These are phyloP conservation scores for Kentomonas sorsogonicus DNA, from an alignment of 208 protist species.

Conservation along the genomic window DNA sequence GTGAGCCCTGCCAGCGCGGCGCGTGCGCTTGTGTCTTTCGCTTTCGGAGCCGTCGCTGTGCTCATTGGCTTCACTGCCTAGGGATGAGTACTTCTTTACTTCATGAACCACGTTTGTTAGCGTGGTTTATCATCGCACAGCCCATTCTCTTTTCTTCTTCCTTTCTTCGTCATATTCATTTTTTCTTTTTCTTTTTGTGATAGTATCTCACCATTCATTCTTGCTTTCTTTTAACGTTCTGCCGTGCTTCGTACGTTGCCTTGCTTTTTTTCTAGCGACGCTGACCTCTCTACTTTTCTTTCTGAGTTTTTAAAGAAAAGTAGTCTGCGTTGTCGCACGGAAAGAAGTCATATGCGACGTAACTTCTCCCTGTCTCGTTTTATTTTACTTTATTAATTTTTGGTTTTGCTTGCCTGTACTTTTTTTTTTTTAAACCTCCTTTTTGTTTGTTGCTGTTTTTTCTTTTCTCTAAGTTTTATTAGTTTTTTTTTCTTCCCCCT, in stretches of 20 bases:
- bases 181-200: slow-evolving; percentile 10
- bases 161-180: slow-evolving; percentile 20
- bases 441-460: too few relatives aligned
- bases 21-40: not conserved
- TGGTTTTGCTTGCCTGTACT: not conserved
- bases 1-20: not conserved
- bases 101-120: too few relatives aligned
- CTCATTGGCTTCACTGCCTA: too few relatives aligned
- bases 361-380: too few relatives aligned
- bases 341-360: too few relatives aligned
- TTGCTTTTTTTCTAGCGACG: not conserved
- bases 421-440: not conserved
- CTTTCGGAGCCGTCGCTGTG: not conserved
- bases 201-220: not conserved
- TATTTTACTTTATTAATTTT: not conserved
- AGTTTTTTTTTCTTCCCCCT: not conserved
- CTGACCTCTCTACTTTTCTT: not conserved
- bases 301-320: not conserved
- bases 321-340: too few relatives aligned
- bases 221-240: too few relatives aligned
- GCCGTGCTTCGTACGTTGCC: too few relatives aligned
- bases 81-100: too few relatives aligned
- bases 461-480: not conserved
- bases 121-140: too few relatives aligned
- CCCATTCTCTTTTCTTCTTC: slow-evolving; percentile 2